Evolutionary conservation across 257 asterid genomes (phyloP), one percentile per base, ranked within the genome.

Genomic region (Scutellaria minor): DNA sequence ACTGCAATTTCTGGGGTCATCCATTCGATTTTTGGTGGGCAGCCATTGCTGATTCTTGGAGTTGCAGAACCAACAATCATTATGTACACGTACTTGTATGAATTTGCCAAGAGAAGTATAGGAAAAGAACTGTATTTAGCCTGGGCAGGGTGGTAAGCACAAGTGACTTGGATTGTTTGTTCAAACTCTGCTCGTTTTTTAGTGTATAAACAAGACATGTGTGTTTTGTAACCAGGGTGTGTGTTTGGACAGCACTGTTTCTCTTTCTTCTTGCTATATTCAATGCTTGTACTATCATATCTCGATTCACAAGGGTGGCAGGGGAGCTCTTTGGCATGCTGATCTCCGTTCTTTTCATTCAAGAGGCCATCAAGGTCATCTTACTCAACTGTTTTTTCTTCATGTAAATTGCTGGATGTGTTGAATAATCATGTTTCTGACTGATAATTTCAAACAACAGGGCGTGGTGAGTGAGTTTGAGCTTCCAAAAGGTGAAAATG

Each of bases 1-100:
- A 92, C 98, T 2, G 96, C 97, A 47, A 57, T 92, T 6, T 88
- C 96, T 69, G 98, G 98, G 14, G 56, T 92, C 42, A 88, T 92
- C 58, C 98, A 92, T 66, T 80, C 98, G 9, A 68, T 90, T 44
- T 74, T 90, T 2, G 98, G 98, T 55, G 97, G 98, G 65, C 97
- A 92, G 41, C 98, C 98, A 10, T 83, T 92, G 64, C 51, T 92
- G 83, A 90, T 92, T 54, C 66, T 90, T 66, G 98, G 98, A 78
- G 98, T 92, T 76, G 98, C 98, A 54, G 97, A 92, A 64, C 98
- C 98, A 0, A 92, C 97, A 22, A 89, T 92, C 68, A 92, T 92
- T 41, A 92, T 90, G 98, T 92, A 92, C 70, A 75, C 90, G 1
- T 92, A 88, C 78, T 80, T 92, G 83, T 90, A 87, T 74, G 71